Base-by-base conservation (phyloP, 768 basidiomycete genomes). In the Dioszegia crocea region DNA sequence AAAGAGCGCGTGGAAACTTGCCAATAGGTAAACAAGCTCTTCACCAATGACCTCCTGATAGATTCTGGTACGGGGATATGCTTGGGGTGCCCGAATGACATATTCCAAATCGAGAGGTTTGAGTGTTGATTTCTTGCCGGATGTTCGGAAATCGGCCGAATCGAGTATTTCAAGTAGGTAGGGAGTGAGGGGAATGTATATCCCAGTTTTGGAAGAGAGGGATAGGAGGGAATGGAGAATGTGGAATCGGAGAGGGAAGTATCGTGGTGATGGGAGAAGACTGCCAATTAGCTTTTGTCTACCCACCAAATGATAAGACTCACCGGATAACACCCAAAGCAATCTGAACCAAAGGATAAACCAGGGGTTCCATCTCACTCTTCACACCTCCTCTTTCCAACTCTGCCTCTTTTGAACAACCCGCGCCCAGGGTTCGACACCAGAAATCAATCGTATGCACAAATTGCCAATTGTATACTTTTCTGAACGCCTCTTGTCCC, bases 381-480 rank as follows among this genome's bases (percentile, higher is more conserved):
- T 87, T 87, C 52, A 82, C 77, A 6, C 81, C 80, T 9, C 63
- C 70, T 19, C 79, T 81, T 54, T 81, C 82, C 14, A 76, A 72
- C 59, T 84, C 81, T 2, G 80, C 79, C 67, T 85, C 80, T 27
- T 80, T 79, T 68, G 86, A 84, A 69, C 89, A 93, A 16, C 90
- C 87, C 43, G 86, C 82, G 21, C 86, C 87, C 10, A 99, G 82
- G 10, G 97, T 91, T 40, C 89, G 82, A 39, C 84, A 83, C 96
- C 96, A 99, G 70, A 98, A 98, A 80, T 99, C 96, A 64, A 99
- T 80, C 59, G 86, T 89, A 75, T 99, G 96, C 2, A 87, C 88
- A 65, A 87, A 97, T 79, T 97, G 96, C 96, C 96, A 99, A 78
- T 97, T 99, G 79, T 99, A 96, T 21, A 99, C 94, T 67, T 88